Evolutionary conservation across 352 stramenopile genomes (phyloP).

Genomic region (Phytophthora pluvialis): DNA sequence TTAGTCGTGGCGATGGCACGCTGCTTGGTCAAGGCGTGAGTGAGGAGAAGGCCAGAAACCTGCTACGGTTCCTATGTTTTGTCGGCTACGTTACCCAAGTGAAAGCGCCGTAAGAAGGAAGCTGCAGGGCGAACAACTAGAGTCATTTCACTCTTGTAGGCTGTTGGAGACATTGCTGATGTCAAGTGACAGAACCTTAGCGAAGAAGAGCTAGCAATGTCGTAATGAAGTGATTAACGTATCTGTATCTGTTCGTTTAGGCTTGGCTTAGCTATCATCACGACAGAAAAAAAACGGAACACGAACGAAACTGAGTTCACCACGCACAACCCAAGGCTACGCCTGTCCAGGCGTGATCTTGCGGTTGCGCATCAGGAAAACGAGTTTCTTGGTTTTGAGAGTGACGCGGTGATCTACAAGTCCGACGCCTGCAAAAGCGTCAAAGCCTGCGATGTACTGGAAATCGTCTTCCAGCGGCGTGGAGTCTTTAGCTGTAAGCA

Average conservation of each 20-base stretch:
- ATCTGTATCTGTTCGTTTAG: no score
- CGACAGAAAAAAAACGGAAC: no score
- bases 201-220: no score
- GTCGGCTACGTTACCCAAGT: slow-evolving; percentile 53
- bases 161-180: background rate
- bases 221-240: no score
- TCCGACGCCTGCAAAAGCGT: slow-evolving; percentile 54
- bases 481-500: slow-evolving; percentile 61
- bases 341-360: slow-evolving; percentile 4
- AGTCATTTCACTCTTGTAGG: background rate
- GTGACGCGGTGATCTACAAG: slow-evolving; percentile 40
- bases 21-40: slow-evolving; percentile 4
- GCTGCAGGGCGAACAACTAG: background rate
- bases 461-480: slow-evolving; percentile 47
- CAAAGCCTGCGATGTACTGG: slow-evolving; percentile 51
- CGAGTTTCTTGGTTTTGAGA: slow-evolving; percentile 56
- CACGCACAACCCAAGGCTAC: background rate
- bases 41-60: slow-evolving; percentile 41
- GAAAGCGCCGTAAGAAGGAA: slow-evolving; percentile 28
- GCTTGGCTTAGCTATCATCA: no score
- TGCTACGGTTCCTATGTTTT: slow-evolving; percentile 61
- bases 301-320: no score
- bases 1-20: slow-evolving; percentile 16
- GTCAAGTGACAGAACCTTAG: no score
- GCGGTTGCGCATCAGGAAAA: slow-evolving; percentile 68